Percentiles rank a stretch among this genome's conserved stretches.
phyloP scores from a whole-genome alignment of 2,329 filamentous ascomycete genomes.

The Cladosporium sphaerospermum region DNA sequence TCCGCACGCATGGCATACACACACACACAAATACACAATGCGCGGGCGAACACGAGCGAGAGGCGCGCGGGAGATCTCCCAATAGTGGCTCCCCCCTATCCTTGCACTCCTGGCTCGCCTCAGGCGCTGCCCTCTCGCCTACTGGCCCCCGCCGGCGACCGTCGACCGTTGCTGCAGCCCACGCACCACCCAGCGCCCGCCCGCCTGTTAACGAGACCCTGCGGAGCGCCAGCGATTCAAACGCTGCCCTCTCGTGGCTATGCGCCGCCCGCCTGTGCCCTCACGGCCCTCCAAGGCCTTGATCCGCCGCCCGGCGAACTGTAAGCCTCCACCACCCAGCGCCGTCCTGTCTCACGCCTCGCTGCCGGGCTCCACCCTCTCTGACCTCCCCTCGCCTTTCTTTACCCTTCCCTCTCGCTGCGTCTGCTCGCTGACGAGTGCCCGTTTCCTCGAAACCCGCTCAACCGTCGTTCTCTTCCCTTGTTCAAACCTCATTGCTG shows the following conservation, averaged over 20 bases:
- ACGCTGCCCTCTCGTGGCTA: background rate
- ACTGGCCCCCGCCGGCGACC: background rate
- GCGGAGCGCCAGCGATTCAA: background rate
- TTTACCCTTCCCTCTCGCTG: conserved; percentile 5
- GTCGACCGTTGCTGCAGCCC: conserved; percentile 7
- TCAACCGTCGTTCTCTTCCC: background rate
- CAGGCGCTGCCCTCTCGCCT: background rate
- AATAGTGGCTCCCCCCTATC: background rate
- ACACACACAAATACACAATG: too few relatives aligned
- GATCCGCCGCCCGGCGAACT: background rate
- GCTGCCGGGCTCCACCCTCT: background rate
- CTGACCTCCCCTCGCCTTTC: conserved; percentile 3
- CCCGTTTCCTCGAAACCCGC: conserved; percentile 7
- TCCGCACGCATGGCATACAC: too few relatives aligned
- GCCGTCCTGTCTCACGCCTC: conserved; percentile 5
- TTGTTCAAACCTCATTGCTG: conserved; percentile 1
- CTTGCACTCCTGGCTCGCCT: background rate
- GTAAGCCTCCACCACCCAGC: conserved; percentile 3
- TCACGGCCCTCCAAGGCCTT: background rate
- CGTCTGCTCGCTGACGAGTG: conserved; percentile 8
- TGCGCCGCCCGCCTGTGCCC: background rate
- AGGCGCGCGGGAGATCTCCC: conserved; percentile 9
- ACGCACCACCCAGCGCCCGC: conserved; percentile 1
- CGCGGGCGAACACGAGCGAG: conserved; percentile 3
- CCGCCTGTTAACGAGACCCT: background rate